phyloP scores from a whole-genome alignment of 495 filamentous ascomycete genomes.

The Lepraria neglecta region DNA sequence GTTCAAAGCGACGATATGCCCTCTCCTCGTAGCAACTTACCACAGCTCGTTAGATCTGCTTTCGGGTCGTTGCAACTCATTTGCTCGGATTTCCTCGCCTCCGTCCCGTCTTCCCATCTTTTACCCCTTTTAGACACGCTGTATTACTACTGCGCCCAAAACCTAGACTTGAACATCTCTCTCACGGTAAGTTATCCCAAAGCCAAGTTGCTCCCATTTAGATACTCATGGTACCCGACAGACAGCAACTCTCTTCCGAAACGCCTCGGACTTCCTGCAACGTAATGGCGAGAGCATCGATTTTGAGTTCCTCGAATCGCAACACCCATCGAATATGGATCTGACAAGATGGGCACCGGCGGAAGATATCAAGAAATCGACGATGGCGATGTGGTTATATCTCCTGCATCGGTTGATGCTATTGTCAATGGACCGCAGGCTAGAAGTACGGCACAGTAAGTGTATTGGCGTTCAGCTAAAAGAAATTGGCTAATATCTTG shows the following conservation, averaged over 20 bases:
- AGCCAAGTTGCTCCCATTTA: background rate
- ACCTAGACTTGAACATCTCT: conserved; percentile 90
- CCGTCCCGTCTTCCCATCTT: conserved; percentile 71
- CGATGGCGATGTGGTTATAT: conserved; percentile 70
- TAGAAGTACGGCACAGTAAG: conserved; percentile 83
- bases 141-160: conserved; percentile 76
- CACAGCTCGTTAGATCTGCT: conserved; percentile 70
- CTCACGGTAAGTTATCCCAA: conserved; percentile 55
- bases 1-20: conserved; percentile 20
- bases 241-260: conserved; percentile 93
- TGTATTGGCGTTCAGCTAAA: background rate
- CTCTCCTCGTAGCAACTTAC: conserved; percentile 51
- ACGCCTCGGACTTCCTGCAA: conserved; percentile 78
- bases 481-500: conserved; percentile 7
- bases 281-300: conserved; percentile 41
- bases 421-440: conserved; percentile 66
- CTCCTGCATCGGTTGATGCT: conserved; percentile 71
- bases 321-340: conserved; percentile 39
- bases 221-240: conserved; percentile 33
- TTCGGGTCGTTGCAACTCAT: conserved; percentile 87
- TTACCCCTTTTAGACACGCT: conserved; percentile 82
- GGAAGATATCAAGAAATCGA: conserved; percentile 37
- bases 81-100: conserved; percentile 84
- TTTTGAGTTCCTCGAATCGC: conserved; percentile 39
- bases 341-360: conserved; percentile 35